A percentile compares a stretch with the other conserved stretches of the same genome.
These are phyloP conservation scores for Silybum marianum DNA, from an alignment of 129 eudicot genomes.

Conservation along the genomic window DNA sequence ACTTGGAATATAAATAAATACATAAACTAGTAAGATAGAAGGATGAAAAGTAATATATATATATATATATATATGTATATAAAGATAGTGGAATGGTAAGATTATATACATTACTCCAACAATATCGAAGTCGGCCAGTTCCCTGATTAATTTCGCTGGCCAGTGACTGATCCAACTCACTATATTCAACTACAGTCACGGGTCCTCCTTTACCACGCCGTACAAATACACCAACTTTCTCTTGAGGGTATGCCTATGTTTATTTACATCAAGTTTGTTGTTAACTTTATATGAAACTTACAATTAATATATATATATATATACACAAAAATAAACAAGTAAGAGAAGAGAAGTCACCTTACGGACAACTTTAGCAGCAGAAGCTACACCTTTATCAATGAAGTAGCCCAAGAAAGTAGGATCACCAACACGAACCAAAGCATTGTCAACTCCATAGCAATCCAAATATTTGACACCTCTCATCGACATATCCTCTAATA, in stretches of 20 bases:
- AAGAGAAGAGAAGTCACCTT: constrained; percentile 48
- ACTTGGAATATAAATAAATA: background rate
- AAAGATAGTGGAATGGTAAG: constrained; percentile 9
- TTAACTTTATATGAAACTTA: no score
- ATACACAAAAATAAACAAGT: no score
- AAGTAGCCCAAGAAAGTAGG: constrained; percentile 98
- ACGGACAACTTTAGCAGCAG: constrained; percentile 97
- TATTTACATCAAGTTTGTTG: background rate
- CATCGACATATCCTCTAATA: constrained; percentile 85
- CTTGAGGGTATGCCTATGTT: constrained; percentile 95
- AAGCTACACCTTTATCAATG: constrained; percentile 82
- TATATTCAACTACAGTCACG: constrained; percentile 92
- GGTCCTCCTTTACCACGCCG: constrained; percentile 99
- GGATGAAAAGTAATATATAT: background rate
- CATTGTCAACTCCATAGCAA: constrained; percentile 99
- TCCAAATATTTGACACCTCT: constrained; percentile 94
- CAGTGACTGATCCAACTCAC: constrained; percentile 85
- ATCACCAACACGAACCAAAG: constrained; percentile 96
- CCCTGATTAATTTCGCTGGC: constrained; percentile 86
- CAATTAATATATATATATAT: background rate
- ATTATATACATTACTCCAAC: constrained; percentile 99
- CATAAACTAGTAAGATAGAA: background rate
- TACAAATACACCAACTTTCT: constrained; percentile 96
- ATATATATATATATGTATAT: no score
- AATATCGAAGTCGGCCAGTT: constrained; percentile 95